These are phyloP conservation scores for Botrytis squamosa DNA, from an alignment of 2,329 filamentous ascomycete genomes.

Conservation along the genomic window DNA sequence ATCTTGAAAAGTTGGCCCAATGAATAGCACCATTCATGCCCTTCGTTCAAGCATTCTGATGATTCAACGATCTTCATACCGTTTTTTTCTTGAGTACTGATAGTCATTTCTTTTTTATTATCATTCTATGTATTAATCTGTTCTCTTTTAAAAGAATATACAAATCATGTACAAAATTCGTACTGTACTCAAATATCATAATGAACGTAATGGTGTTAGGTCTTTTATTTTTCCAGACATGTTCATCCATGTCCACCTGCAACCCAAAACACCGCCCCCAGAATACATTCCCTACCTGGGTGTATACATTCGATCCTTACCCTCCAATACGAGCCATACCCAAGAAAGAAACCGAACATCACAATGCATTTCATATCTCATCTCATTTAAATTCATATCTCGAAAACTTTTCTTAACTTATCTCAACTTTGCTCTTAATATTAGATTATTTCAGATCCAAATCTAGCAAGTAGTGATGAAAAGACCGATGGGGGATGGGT, in stretches of 20 bases:
- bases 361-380: not conserved
- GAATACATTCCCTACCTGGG: not conserved
- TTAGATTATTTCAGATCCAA: not conserved
- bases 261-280: not conserved
- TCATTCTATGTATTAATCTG: not conserved
- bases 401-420: not conserved
- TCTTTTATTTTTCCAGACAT: not conserved
- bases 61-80: not conserved
- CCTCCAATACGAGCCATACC: not conserved
- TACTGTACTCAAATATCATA: not conserved
- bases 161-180: not conserved
- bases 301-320: not conserved
- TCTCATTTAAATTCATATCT: not conserved
- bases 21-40: too few species aligned
- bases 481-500: constrained; percentile 47
- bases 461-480: constrained; percentile 37
- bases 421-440: not conserved
- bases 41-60: not conserved
- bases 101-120: not conserved
- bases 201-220: constrained; percentile 1
- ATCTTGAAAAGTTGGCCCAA: not conserved
- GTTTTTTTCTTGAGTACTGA: not conserved
- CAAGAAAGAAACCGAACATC: not conserved
- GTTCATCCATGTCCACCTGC: not conserved
- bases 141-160: not conserved